These are phyloP conservation scores for Luffa aegyptiaca DNA, from an alignment of 306 rosid genomes.

Conservation along the genomic window DNA sequence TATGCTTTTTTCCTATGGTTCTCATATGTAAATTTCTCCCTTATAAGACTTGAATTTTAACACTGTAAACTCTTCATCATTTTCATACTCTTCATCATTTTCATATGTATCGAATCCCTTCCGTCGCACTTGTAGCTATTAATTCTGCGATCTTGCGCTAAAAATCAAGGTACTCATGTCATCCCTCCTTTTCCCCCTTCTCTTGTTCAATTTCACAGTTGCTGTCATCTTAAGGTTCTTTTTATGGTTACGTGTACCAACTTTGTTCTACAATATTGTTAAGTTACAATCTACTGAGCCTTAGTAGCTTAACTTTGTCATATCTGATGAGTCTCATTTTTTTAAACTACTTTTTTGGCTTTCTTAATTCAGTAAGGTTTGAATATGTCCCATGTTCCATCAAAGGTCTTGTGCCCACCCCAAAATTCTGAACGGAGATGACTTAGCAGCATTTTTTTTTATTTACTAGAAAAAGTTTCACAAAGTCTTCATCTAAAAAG, in stretches of 20 bases:
- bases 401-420: background rate
- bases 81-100: background rate
- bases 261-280: background rate
- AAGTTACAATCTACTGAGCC: no score
- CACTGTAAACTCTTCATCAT: no score
- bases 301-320: no score
- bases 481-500: background rate
- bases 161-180: background rate
- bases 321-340: no score
- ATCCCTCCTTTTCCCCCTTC: background rate
- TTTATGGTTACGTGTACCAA: background rate
- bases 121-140: background rate
- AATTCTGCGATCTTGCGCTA: background rate
- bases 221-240: background rate
- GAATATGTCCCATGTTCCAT: background rate
- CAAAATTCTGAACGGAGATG: background rate
- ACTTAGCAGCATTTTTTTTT: background rate
- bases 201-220: background rate
- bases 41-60: background rate
- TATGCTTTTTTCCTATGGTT: no score
- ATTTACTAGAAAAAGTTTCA: background rate
- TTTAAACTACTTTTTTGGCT: no score
- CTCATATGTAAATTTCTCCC: constrained; percentile 6
- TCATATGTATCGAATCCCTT: background rate
- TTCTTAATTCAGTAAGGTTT: background rate